Conservation (phyloP, 805 yeast species). For the Candida fluviatilis region DNA sequence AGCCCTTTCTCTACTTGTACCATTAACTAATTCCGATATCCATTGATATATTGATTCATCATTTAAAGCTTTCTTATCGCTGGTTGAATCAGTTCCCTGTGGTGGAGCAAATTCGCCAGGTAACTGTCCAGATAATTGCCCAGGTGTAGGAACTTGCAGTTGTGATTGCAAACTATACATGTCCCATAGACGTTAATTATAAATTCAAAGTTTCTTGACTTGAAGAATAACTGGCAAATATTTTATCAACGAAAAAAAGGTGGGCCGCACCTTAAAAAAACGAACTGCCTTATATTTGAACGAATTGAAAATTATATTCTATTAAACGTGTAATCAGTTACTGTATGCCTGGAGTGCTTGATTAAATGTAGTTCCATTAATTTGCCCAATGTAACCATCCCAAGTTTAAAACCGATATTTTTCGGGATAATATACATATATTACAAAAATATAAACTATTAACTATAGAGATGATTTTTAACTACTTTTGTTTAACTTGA, state of each 20-base stretch:
- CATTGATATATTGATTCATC: slow-evolving; percentile 85
- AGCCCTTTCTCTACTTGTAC: slow-evolving; percentile 91
- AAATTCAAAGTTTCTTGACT: not conserved
- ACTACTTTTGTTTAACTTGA: too few relatives aligned
- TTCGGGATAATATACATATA: too few relatives aligned
- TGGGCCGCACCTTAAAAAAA: too few relatives aligned
- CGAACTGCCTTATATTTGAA: too few relatives aligned
- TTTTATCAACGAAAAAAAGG: not conserved
- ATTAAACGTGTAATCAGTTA: too few relatives aligned
- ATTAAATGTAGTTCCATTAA: too few relatives aligned
- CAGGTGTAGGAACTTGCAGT: not conserved
- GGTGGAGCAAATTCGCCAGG: not conserved
- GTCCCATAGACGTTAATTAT: not conserved
- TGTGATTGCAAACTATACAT: slow-evolving; percentile 2
- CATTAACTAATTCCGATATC: slow-evolving; percentile 86
- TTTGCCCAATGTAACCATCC: too few relatives aligned
- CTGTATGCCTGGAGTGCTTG: too few relatives aligned
- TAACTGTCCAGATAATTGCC: not conserved
- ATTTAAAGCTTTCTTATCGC: slow-evolving; percentile 27
- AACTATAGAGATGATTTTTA: too few relatives aligned
- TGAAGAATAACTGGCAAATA: not conserved
- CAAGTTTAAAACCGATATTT: too few relatives aligned
- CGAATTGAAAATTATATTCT: too few relatives aligned
- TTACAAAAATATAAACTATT: too few relatives aligned
- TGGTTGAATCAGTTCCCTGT: not conserved